Percentiles rank a stretch among this genome's conserved stretches.
phyloP scores from a whole-genome alignment of 2,329 filamentous ascomycete genomes.

The Cadophora sp. region DNA sequence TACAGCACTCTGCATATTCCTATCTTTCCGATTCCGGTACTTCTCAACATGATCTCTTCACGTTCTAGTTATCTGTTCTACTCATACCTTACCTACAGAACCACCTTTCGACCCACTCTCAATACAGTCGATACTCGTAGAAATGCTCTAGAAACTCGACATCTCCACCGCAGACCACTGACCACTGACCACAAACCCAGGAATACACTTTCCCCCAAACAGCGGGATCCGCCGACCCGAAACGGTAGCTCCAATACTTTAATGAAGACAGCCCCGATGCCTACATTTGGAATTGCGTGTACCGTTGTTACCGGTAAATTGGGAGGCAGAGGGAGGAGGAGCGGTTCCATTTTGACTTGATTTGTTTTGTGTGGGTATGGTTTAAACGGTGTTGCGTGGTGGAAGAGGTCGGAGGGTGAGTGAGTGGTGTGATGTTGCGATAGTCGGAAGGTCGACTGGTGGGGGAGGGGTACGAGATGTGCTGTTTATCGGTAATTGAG shows the following conservation, averaged over 20 bases:
- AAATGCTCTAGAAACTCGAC: neutral
- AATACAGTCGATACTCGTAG: no score
- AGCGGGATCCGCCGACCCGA: conserved; percentile 6
- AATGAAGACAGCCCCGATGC: neutral
- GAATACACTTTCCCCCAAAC: neutral
- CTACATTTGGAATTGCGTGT: neutral
- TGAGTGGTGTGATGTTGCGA: no score
- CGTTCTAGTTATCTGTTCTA: no score
- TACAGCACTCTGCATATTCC: neutral
- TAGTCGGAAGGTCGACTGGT: no score
- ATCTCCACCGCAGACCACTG: neutral
- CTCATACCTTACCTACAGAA: no score
- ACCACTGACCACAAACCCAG: neutral
- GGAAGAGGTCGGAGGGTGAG: neutral
- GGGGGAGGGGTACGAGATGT: no score
- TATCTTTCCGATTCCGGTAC: neutral
- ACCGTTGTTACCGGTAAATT: neutral
- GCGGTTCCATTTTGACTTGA: neutral
- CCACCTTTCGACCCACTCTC: neutral
- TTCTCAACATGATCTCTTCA: no score
- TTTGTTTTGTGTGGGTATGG: neutral
- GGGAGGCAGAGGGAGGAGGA: neutral
- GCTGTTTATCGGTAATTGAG: no score
- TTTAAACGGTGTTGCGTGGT: no score
- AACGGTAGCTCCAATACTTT: conserved; percentile 1